These are phyloP conservation scores for Epichloe uncinata DNA, from an alignment of 2,329 filamentous ascomycete species.

Conservation along the genomic window DNA sequence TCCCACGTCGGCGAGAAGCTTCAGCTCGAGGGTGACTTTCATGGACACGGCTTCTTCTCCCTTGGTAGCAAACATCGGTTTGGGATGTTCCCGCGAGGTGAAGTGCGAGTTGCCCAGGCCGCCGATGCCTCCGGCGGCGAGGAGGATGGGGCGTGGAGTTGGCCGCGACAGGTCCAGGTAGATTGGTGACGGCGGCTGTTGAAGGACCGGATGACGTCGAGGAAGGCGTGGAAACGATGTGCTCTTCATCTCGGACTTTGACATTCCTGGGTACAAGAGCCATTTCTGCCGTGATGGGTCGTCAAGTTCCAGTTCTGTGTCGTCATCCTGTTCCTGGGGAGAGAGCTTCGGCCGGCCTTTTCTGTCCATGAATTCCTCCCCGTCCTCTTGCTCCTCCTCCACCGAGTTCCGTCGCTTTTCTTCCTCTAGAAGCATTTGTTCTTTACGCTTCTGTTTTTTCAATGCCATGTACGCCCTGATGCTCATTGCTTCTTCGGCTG, in stretches of 20 bases:
- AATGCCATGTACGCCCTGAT: slow-evolving; percentile 20
- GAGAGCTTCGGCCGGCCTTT: slow-evolving; percentile 2
- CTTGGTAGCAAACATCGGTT: slow-evolving; percentile 78
- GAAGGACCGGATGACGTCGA: slow-evolving; percentile 37
- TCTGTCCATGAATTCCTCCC: slow-evolving; percentile 3
- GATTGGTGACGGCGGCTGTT: slow-evolving; percentile 62
- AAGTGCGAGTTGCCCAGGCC: slow-evolving; percentile 93
- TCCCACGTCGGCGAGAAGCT: slow-evolving; percentile 88
- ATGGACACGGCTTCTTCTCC: slow-evolving; percentile 70
- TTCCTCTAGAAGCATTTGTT: slow-evolving; percentile 23
- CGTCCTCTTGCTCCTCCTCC: slow-evolving; percentile 5
- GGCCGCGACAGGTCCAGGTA: slow-evolving; percentile 59
- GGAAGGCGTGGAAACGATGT: slow-evolving; percentile 38
- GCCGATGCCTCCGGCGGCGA: slow-evolving; percentile 78
- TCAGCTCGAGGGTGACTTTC: slow-evolving; percentile 77
- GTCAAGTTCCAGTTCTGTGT: slow-evolving; percentile 27
- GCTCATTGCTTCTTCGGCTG: slow-evolving; percentile 45
- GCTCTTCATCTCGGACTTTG: slow-evolving; percentile 50
- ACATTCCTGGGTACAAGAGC: slow-evolving; percentile 71
- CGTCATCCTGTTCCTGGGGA: slow-evolving; percentile 14
- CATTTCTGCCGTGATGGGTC: slow-evolving; percentile 56
- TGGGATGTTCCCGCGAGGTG: slow-evolving; percentile 56
- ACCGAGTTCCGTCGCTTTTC: slow-evolving; percentile 10
- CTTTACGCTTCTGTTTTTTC: slow-evolving; percentile 19
- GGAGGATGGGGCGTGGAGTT: slow-evolving; percentile 70